Conservation (phyloP, 2,329 filamentous ascomycete species). For the Ophiostoma sp. region DNA sequence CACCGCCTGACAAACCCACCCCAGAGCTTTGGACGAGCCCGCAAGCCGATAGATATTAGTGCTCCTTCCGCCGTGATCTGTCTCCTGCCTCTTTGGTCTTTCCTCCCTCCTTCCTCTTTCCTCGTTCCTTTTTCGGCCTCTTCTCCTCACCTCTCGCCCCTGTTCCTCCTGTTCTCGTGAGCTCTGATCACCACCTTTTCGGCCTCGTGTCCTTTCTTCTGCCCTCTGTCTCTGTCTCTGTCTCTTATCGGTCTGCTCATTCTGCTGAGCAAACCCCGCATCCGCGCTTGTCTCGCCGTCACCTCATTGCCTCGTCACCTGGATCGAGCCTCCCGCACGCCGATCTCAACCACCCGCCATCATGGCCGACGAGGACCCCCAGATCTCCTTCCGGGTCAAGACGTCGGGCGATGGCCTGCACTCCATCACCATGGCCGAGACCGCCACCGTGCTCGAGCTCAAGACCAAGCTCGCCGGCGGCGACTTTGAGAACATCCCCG, state of each 20-base stretch:
- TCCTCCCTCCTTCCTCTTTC: neutral
- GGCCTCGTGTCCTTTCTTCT: neutral
- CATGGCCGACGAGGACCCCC: slow-evolving; percentile 69
- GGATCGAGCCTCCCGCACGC: neutral
- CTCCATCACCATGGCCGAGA: slow-evolving; percentile 70
- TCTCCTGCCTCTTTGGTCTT: slow-evolving; percentile 1
- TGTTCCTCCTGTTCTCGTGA: neutral
- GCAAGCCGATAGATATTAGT: neutral
- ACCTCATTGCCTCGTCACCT: no score
- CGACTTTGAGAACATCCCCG: slow-evolving; percentile 80
- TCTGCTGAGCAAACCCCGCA: neutral
- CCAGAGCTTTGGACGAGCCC: neutral
- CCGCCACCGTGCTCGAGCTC: slow-evolving; percentile 73
- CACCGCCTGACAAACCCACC: slow-evolving; percentile 3
- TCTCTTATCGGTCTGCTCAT: slow-evolving; percentile 1
- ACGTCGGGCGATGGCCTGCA: slow-evolving; percentile 77
- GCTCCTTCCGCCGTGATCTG: slow-evolving; percentile 6
- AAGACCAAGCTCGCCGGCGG: slow-evolving; percentile 79
- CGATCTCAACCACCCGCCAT: neutral
- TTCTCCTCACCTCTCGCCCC: neutral
- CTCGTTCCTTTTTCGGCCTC: neutral
- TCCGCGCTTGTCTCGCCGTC: neutral
- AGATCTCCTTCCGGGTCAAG: slow-evolving; percentile 95
- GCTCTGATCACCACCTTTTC: neutral
- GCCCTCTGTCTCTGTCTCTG: neutral